Evolutionary conservation across 1,284 basidiomycete species (phyloP), one percentile per base, ranked within the genome.

Genomic region (Athelia sp.): DNA sequence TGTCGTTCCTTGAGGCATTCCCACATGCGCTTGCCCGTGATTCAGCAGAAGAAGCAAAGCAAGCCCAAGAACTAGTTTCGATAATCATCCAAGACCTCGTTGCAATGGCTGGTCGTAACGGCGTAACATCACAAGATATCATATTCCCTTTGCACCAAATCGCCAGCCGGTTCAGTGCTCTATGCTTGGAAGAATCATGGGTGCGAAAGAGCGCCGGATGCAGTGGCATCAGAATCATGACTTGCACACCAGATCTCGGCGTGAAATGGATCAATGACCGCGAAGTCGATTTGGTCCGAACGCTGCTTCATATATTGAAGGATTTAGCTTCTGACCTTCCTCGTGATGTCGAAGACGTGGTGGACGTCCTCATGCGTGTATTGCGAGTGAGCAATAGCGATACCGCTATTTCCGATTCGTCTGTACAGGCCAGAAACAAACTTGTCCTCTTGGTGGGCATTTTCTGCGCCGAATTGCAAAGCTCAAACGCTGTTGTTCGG

Each of bases 271-370:
- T 95, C 45, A 78, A 82, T 53, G 93, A 97, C 50, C 86, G 93
- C 44, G 90, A 97, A 65, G 79, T 92, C 42, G 96, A 99, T 59
- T 84, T 98, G 54, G 82, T 95, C 46, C 87, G 95, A 43, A 94
- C 91, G 3, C 78, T 99, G 29, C 74, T 99, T 43, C 95, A 95
- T 62, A 90, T 96, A 54, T 75, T 99, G 46, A 98, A 99, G 64
- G 96, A 99, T 63, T 90, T 98, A 63, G 95, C 97, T 0, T 82
- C 83, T 56, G 95, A 99, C 57, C 79, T 94, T 38, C 91, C 93
- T 1, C 81, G 82, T 19, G 87, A 95, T 57, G 82, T 94, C 31
- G 81, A 87, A 34, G 81, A 87, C 46, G 89, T 98, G 34, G 75
- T 86, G 22, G 84, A 90, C 48, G 86, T 93, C 26, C 74, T 99